phyloP scores from a whole-genome alignment of 805 yeast genomes.

The Metschnikowia koreensis region DNA sequence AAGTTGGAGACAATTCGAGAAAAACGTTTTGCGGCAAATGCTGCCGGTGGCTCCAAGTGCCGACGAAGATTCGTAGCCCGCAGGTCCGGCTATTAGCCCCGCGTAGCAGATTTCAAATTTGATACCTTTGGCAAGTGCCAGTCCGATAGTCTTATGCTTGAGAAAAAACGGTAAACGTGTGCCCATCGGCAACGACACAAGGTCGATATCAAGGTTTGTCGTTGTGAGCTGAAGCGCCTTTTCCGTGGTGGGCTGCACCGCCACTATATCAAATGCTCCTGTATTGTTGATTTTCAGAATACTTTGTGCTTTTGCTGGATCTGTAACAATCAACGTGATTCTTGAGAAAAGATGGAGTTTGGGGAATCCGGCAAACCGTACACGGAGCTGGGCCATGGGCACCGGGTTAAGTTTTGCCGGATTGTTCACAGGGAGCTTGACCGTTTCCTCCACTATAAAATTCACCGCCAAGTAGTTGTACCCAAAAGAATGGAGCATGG shows the following conservation, averaged over 20 bases:
- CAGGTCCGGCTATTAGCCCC: conserved; percentile 45
- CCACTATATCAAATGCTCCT: conserved; percentile 65
- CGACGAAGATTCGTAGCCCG: conserved; percentile 24
- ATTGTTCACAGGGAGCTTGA: conserved; percentile 50
- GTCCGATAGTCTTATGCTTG: conserved; percentile 79
- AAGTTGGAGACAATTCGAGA: conserved; percentile 70
- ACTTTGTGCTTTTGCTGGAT: conserved; percentile 72
- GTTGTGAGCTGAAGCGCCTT: conserved; percentile 74
- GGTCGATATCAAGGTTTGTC: conserved; percentile 73
- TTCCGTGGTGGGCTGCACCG: conserved; percentile 79
- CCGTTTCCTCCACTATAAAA: conserved; percentile 50
- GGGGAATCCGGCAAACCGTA: conserved; percentile 24
- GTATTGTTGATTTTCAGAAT: conserved; percentile 44
- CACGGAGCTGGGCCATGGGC: conserved; percentile 33
- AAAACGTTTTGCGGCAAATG: conserved; percentile 56
- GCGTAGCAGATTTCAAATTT: conserved; percentile 76
- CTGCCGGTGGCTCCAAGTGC: conserved; percentile 25
- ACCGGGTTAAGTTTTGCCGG: conserved; percentile 47
- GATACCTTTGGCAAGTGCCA: conserved; percentile 80
- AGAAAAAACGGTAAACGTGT: conserved; percentile 70
- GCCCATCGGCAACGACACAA: conserved; percentile 69
- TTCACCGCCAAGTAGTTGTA: conserved; percentile 79
- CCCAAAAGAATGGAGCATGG: conserved; percentile 58
- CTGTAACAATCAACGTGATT: conserved; percentile 72
- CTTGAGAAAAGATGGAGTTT: conserved; percentile 55